Percentiles rank a stretch among this genome's conserved stretches.
Evolutionary conservation across 2,329 filamentous ascomycete genomes (phyloP).

Genomic region (Exserohilum rostratum): DNA sequence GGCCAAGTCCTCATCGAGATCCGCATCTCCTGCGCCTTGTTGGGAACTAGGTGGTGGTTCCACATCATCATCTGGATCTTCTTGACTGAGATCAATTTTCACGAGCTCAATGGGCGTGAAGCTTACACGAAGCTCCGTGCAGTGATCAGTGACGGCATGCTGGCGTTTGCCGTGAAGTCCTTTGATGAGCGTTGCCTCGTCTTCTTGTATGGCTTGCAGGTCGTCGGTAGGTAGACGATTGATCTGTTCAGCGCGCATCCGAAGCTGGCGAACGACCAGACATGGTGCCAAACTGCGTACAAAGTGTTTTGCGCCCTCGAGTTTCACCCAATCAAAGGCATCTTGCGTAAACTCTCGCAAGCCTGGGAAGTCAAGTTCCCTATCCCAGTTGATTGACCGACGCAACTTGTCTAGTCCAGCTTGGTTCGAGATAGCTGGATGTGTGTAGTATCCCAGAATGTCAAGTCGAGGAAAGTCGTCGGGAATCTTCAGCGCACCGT

Average conservation of each 20-base stretch:
- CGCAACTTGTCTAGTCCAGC: constrained; percentile 63
- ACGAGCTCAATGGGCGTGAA: constrained; percentile 80
- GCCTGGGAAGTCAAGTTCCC: constrained; percentile 66
- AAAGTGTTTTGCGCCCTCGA: constrained; percentile 81
- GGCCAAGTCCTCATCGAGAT: constrained; percentile 43
- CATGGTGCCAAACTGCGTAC: constrained; percentile 79
- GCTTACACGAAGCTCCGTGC: constrained; percentile 77
- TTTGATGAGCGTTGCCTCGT: constrained; percentile 64
- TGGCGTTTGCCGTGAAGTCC: constrained; percentile 70
- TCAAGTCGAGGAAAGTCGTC: constrained; percentile 80
- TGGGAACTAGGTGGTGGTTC: constrained; percentile 31
- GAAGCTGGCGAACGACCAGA: constrained; percentile 68
- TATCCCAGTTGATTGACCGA: constrained; percentile 64
- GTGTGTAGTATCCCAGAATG: constrained; percentile 83
- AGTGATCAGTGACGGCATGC: constrained; percentile 76
- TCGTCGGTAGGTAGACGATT: constrained; percentile 32
- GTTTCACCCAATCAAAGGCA: constrained; percentile 84
- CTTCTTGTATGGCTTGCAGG: constrained; percentile 50
- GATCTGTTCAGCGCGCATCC: constrained; percentile 42
- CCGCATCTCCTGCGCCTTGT: constrained; percentile 23
- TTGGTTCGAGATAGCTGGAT: constrained; percentile 76
- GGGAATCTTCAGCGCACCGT: constrained; percentile 76
- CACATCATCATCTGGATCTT: constrained; percentile 74
- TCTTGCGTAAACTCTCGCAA: constrained; percentile 77
- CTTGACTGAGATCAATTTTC: constrained; percentile 73